Base-by-base conservation (phyloP, 176 grass and related monocot genomes). In the Luzula sylvatica region DNA sequence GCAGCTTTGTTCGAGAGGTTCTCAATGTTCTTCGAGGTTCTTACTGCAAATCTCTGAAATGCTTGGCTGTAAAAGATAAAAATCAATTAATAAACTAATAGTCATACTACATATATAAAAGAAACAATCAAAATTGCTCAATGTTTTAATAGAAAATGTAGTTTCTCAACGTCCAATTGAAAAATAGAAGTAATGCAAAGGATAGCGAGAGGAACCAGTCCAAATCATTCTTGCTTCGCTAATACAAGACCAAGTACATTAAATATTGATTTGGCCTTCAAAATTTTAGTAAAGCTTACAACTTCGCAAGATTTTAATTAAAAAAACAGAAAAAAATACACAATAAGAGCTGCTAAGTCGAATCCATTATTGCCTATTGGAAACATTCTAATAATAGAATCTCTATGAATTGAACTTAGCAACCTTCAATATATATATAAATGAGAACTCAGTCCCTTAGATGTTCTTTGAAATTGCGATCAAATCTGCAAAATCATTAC, bases 401-500 rank as follows among this genome's bases (percentile, higher is more conserved):
- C n/a, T n/a, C n/a, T n/a, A n/a, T n/a, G n/a, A n/a, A n/a, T n/a
- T n/a, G n/a, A n/a, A n/a, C n/a, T n/a, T n/a, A n/a, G n/a, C n/a
- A n/a, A n/a, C n/a, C n/a, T n/a, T n/a, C n/a, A n/a, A n/a, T n/a
- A n/a, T 23, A 8, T 2, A 40, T 23, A 28, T n/a, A n/a, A 6
- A 65, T 60, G 46, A 26, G 20, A 71, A 58, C 62, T 76, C 67
- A 65, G 75, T 67, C 79, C 78, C 65, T 83, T 78, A 72, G 78
- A 83, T 83, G 75, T 83, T 94, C 78, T 74, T 73, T 59, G 50
- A 70, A 39, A 47, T 56, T 55, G 58, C 49, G 17, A 77, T 87
- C 82, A 87, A 76, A 15, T 44, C 78, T 20, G 50, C 87, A 87
- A 26, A 82, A 83, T 82, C 87, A 94, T 74, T 82, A 76, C 87